Evolutionary conservation across 164 flowering plant genomes (phyloP).

Genomic region (Magnolia officinalis): DNA sequence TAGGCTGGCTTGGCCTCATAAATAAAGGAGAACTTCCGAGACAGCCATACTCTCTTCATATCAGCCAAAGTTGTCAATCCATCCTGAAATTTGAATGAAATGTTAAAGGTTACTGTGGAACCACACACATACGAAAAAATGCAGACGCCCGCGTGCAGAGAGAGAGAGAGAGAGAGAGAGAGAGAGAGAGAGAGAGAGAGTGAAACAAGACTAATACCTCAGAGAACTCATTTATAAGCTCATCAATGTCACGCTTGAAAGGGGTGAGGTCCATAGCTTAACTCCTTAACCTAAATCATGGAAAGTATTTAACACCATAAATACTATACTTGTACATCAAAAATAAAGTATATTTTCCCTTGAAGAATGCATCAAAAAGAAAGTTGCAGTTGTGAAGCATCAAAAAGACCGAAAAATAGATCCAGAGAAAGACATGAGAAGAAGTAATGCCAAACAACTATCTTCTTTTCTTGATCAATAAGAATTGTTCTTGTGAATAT

Average conservation of each 20-base stretch:
- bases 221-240: slow-evolving; percentile 61
- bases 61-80: slow-evolving; percentile 53
- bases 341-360: too few relatives aligned
- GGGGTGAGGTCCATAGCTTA: slow-evolving; percentile 48
- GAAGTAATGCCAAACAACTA: too few relatives aligned
- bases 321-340: too few relatives aligned
- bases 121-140: neutral
- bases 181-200: neutral
- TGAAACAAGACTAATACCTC: slow-evolving; percentile 32
- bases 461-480: too few relatives aligned
- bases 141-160: neutral
- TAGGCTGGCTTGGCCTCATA: slow-evolving; percentile 68
- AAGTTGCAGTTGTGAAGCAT: neutral
- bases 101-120: neutral
- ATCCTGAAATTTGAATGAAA: slow-evolving; percentile 28
- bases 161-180: neutral
- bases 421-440: too few relatives aligned
- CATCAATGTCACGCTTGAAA: slow-evolving; percentile 78
- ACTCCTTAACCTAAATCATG: neutral
- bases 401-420: neutral
- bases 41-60: slow-evolving; percentile 75
- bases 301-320: neutral
- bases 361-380: neutral
- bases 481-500: too few relatives aligned
- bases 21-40: slow-evolving; percentile 68